Percentiles rank a stretch among this genome's conserved stretches.
Conservation (phyloP, 2,329 filamentous ascomycete genomes). For the Laburnicola sp. region DNA sequence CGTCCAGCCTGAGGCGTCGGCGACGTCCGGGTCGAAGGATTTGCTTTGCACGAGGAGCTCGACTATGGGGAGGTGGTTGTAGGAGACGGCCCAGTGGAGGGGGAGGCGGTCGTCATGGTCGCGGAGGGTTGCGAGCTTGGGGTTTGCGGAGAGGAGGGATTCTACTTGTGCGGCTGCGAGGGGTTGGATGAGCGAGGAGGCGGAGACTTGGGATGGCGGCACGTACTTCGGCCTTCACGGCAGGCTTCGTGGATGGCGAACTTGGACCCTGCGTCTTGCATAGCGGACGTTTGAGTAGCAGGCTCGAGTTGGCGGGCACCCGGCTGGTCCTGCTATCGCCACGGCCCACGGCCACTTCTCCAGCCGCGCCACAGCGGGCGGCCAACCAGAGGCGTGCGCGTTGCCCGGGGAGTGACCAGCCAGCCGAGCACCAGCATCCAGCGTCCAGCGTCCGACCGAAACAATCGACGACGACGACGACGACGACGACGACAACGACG, state of each 20-base stretch:
- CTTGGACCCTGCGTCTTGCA: conserved; percentile 55
- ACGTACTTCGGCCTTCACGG: conserved; percentile 78
- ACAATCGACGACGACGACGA: too few relatives aligned
- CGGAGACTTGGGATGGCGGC: conserved; percentile 7
- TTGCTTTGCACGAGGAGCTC: conserved; percentile 70
- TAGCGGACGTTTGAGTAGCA: too few relatives aligned
- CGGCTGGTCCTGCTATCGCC: too few relatives aligned
- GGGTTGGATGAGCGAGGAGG: conserved; percentile 10
- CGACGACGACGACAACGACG: too few relatives aligned
- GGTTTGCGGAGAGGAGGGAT: conserved; percentile 74
- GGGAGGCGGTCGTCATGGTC: conserved; percentile 89
- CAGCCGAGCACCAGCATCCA: too few relatives aligned
- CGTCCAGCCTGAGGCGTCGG: conserved; percentile 81
- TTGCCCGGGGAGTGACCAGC: too few relatives aligned
- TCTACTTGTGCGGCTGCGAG: conserved; percentile 68
- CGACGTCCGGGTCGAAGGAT: conserved; percentile 80
- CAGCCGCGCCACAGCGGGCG: too few relatives aligned
- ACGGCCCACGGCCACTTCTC: too few relatives aligned
- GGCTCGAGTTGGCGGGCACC: too few relatives aligned
- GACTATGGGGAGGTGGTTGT: conserved; percentile 76
- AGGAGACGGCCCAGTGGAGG: conserved; percentile 91
- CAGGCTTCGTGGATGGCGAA: conserved; percentile 87
- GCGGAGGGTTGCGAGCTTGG: conserved; percentile 70
- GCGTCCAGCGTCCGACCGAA: too few relatives aligned
- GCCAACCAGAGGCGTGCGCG: too few relatives aligned